These are phyloP conservation scores for Benincasa hispida DNA, from an alignment of 306 rosid genomes.

Conservation along the genomic window DNA sequence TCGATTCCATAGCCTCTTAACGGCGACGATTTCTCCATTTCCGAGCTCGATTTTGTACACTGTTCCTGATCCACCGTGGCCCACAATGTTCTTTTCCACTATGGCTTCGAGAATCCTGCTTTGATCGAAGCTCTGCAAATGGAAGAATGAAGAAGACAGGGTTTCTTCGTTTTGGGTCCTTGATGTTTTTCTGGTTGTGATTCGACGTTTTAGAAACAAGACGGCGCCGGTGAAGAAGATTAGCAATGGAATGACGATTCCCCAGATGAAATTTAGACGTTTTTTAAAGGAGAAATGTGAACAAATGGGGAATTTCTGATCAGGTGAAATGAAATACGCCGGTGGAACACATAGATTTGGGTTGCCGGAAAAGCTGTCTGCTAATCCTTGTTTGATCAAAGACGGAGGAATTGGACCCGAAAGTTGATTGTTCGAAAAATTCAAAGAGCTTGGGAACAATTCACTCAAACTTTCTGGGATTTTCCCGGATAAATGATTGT, in stretches of 20 bases:
- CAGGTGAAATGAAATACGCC: constrained; percentile 34
- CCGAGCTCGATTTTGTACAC: constrained; percentile 68
- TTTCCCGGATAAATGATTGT: constrained; percentile 58
- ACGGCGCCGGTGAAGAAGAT: constrained; percentile 46
- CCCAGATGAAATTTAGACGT: constrained; percentile 66
- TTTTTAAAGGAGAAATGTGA: constrained; percentile 22
- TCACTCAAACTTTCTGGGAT: constrained; percentile 72
- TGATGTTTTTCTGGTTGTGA: constrained; percentile 31
- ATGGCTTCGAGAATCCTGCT: constrained; percentile 47
- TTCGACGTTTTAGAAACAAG: constrained; percentile 51
- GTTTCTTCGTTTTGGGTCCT: constrained; percentile 48
- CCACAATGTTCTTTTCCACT: constrained; percentile 85
- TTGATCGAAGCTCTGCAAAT: constrained; percentile 52
- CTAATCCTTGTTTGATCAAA: constrained; percentile 62
- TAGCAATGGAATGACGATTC: constrained; percentile 40
- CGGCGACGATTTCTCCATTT: constrained; percentile 64
- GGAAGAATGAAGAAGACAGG: constrained; percentile 51
- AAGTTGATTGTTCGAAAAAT: constrained; percentile 69
- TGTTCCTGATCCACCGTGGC: constrained; percentile 84
- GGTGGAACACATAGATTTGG: constrained; percentile 61
- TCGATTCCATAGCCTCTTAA: constrained; percentile 62
- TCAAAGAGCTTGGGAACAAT: constrained; percentile 70
- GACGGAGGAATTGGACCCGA: constrained; percentile 78
- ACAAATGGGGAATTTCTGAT: constrained; percentile 46
- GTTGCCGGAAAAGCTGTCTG: constrained; percentile 78